Evolutionary conservation across 2,329 filamentous ascomycete genomes (phyloP), one percentile per base, ranked within the genome.

Genomic region (Microcyclospora pomicola): DNA sequence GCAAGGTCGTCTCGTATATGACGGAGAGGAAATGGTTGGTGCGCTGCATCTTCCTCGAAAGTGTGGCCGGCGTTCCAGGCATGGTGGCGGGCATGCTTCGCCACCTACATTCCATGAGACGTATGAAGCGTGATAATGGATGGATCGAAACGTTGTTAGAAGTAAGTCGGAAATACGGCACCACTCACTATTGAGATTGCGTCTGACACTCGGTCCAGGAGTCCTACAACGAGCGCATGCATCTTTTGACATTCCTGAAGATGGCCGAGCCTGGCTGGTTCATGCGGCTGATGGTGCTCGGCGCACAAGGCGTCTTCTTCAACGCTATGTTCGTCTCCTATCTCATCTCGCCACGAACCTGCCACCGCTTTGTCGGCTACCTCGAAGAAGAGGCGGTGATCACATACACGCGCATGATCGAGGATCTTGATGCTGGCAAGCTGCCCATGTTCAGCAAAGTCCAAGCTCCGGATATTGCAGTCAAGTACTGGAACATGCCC

Each of bases 71-170:
- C 27, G 91, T 96, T 0, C 91, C 91, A 0, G 91, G 91, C 6
- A 96, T 96, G 85, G 88, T 96, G 0, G 91, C 81, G 0, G 91
- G 86, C 15, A 95, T 94, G 82, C 68, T 96, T 12, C 72, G 91
- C 27, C 91, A 98, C 62, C 69, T 96, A 29, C 77, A 81, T 55
- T 87, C 80, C 47, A 72, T 96, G 53, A 72, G 88, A 33, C 73
- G 80, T 19, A 80, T 96, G 70, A 86, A 85, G 68, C 71, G 88
- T 39, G 88, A 96, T 59, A 93, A 96, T 51, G 91, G 91, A 54
- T 96, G 79, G 77, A 96, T 98, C 56, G 58, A 60, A 42, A 58
- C 55, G 0, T 42, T 60, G 32, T 50, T 61, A 6, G 58, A 61
- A 39, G 19, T 24, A 24, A 24, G 19, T 24, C 19, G 19, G 19